phyloP scores from a whole-genome alignment of 495 filamentous ascomycete genomes.

The Penicillium longicatenatum region DNA sequence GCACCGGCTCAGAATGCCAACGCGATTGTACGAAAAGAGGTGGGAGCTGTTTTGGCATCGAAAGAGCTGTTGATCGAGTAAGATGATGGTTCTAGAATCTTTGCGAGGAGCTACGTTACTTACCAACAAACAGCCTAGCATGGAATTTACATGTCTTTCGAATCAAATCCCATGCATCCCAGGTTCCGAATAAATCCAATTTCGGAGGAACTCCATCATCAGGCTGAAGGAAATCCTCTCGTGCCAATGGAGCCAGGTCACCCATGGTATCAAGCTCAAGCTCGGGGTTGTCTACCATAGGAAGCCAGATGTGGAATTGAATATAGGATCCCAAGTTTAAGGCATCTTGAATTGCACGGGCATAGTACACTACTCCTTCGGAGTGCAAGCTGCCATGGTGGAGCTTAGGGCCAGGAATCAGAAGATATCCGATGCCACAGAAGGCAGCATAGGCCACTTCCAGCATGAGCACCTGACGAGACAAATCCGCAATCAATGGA shows the following conservation, averaged over 20 bases:
- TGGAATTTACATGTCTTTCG: conserved; percentile 86
- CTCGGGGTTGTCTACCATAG: conserved; percentile 69
- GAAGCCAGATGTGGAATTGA: conserved; percentile 77
- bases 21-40: conserved; percentile 70
- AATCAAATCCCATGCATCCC: conserved; percentile 94
- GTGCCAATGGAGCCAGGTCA: conserved; percentile 59
- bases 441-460: conserved; percentile 95
- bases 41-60: conserved; percentile 78
- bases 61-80: conserved; percentile 58
- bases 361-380: conserved; percentile 67
- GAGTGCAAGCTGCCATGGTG: conserved; percentile 47
- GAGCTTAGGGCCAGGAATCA: conserved; percentile 74
- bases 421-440: conserved; percentile 80
- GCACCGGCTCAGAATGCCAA: conserved; percentile 94
- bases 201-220: conserved; percentile 35
- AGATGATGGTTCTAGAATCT: not conserved
- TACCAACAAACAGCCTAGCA: conserved; percentile 81
- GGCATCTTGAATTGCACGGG: conserved; percentile 79
- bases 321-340: conserved; percentile 72
- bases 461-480: conserved; percentile 82
- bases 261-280: conserved; percentile 55
- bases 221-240: conserved; percentile 50
- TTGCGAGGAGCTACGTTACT: conserved; percentile 32
- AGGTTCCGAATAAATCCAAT: conserved; percentile 70
- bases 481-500: conserved; percentile 77